These are phyloP conservation scores for Ophiognomonia clavigignenti-juglandacearum DNA, from an alignment of 2,329 filamentous ascomycete genomes.

Conservation along the genomic window DNA sequence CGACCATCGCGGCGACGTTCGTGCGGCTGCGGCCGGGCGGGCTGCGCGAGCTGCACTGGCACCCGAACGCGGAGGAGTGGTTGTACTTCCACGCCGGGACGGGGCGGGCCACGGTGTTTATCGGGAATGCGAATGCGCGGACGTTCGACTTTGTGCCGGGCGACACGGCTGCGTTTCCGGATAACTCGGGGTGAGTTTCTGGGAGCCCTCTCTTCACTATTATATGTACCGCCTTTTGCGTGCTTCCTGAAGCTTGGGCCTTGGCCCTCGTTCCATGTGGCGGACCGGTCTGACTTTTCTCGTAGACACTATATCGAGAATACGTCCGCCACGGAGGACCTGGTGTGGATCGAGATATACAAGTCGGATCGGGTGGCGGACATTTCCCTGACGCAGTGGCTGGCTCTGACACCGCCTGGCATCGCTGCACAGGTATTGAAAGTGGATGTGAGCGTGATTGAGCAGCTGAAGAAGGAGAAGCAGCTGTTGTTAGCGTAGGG, in stretches of 20 bases:
- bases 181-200: constrained; percentile 54
- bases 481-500: constrained; percentile 41
- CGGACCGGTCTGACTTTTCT: background rate
- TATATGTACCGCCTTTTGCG: constrained; percentile 12
- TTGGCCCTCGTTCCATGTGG: background rate
- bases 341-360: constrained; percentile 67
- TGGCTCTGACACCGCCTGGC: constrained; percentile 60
- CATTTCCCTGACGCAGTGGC: constrained; percentile 63
- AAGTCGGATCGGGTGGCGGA: constrained; percentile 63
- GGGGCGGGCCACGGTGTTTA: constrained; percentile 60
- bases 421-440: constrained; percentile 58
- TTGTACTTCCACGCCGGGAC: constrained; percentile 63
- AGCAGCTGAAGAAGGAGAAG: constrained; percentile 59
- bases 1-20: constrained; percentile 60
- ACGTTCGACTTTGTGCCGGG: constrained; percentile 64
- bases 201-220: too few species aligned
- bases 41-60: constrained; percentile 65
- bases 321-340: constrained; percentile 55
- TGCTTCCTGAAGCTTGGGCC: background rate
- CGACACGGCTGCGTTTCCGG: constrained; percentile 65
- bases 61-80: constrained; percentile 67
- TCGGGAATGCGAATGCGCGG: constrained; percentile 53
- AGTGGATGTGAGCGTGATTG: constrained; percentile 50
- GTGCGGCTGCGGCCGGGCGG: constrained; percentile 60
- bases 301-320: constrained; percentile 64